Evolutionary conservation across 345 rosid species (phyloP).

Genomic region (Corchorus capsularis): DNA sequence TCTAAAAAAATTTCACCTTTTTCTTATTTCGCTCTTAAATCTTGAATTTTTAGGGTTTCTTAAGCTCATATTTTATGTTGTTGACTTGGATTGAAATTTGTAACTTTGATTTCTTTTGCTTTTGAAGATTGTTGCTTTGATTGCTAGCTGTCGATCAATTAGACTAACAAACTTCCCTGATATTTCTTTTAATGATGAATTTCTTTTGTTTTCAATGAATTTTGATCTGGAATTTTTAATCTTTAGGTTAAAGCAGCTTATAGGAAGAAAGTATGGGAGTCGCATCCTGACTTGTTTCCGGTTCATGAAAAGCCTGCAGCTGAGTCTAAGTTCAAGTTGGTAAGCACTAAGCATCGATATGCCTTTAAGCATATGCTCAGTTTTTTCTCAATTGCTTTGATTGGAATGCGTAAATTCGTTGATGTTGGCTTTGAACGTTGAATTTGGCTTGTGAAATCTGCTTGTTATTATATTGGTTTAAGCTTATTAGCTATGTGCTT

Average conservation of each 20-base stretch:
- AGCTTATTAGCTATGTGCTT: neutral
- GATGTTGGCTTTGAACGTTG: neutral
- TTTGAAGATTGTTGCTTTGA: neutral
- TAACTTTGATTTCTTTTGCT: slow-evolving; percentile 13
- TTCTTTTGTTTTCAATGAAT: neutral
- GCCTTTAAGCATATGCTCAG: neutral
- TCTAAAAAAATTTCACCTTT: neutral
- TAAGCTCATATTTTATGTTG: neutral
- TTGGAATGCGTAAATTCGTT: neutral
- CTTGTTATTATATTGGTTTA: neutral
- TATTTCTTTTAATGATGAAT: neutral
- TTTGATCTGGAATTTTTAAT: neutral
- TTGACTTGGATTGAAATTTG: slow-evolving; percentile 12
- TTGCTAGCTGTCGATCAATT: slow-evolving; percentile 1
- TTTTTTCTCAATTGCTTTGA: neutral
- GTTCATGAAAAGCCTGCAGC: slow-evolving; percentile 59
- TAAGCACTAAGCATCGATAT: slow-evolving; percentile 22
- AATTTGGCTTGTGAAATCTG: neutral
- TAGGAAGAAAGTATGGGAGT: slow-evolving; percentile 81
- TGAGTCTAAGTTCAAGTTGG: slow-evolving; percentile 82
- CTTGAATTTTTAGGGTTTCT: slow-evolving; percentile 16
- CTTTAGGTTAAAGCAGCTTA: slow-evolving; percentile 80
- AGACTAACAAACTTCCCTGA: neutral
- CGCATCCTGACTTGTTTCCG: slow-evolving; percentile 89
- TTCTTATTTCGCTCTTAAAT: neutral